Evolutionary conservation across 495 filamentous ascomycete species (phyloP), one percentile per base, ranked within the genome.

Genomic region (Hypoxylon fuscum): DNA sequence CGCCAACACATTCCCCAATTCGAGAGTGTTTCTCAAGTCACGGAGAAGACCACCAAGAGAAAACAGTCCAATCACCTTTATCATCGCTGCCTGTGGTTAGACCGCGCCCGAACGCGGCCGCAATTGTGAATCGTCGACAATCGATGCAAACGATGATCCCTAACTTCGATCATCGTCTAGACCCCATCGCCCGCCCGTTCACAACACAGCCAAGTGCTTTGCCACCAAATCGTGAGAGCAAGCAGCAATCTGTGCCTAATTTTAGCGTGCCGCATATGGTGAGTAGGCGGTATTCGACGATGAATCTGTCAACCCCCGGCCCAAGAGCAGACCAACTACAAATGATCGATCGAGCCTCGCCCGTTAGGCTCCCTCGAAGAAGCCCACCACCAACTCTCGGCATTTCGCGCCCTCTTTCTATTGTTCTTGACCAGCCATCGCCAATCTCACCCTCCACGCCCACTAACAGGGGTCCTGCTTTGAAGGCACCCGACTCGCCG

Each of bases 61-160:
- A 65, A 40, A 42, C 68, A 45, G 61, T 44, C 23, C 25, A 49
- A 17, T 18, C 48, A 9, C 25, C 46, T 3, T 42, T 57, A 35
- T 52, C 57, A 31, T 47, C 63, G 20, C 42, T 50, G 12, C 60
- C 70, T 17, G 75, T 77, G 32, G 71, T 76, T 3, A 72, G 75
- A 40, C 67, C 72, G 15, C 72, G 83, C 35, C 81, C 81, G 8
- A 85, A 85, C 59, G 83, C 79, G 10, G 68, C 70, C 5, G 79
- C 76, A n/a, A 83, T 84, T 23, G 76, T 67, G 23, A 81, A 80
- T 52, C 76, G 81, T 32, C 71, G 83, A 54, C 77, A 81, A 61
- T 85, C 83, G 2, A 73, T 83, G 68, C 81, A 83, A 59, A 73
- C 79, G 9, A 72, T 78, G 51, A 77, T 79, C 38, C 75, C 76